Conservation (phyloP, 1,139 yeast genomes). For the Zygotorulaspora mrakii region DNA sequence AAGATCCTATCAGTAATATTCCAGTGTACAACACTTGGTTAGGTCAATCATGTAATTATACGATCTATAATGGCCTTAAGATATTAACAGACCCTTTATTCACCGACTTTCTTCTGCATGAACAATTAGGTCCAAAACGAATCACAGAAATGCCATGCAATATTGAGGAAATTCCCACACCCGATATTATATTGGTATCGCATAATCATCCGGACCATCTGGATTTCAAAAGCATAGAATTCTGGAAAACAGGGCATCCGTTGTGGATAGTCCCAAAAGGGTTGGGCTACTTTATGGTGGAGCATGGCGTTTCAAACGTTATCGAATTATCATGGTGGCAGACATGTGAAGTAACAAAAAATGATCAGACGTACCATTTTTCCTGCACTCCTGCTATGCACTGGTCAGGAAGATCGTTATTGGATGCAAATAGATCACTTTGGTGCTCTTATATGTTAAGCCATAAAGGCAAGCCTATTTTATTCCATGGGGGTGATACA, state of each 20-base stretch:
- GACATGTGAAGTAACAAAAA: conserved; percentile 44
- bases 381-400: conserved; percentile 97
- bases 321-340: conserved; percentile 96
- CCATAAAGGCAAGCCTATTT: conserved; percentile 61
- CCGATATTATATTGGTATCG: conserved; percentile 74
- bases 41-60: conserved; percentile 82
- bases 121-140: conserved; percentile 74
- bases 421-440: conserved; percentile 73
- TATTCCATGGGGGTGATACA: conserved; percentile 93
- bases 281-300: conserved; percentile 54
- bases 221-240: conserved; percentile 56
- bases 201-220: conserved; percentile 96
- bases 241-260: conserved; percentile 47
- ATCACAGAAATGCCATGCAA: conserved; percentile 68
- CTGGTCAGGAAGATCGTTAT: conserved; percentile 83
- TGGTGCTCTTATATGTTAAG: conserved; percentile 84
- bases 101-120: conserved; percentile 60
- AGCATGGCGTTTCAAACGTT: conserved; percentile 45
- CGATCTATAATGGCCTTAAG: conserved; percentile 69
- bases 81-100: conserved; percentile 84
- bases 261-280: conserved; percentile 88
- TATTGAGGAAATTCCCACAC: conserved; percentile 57
- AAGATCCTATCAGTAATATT: conserved; percentile 14
- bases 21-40: conserved; percentile 67
- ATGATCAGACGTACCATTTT: conserved; percentile 60